These are phyloP conservation scores for Macrophomina tecta DNA, from an alignment of 2,329 filamentous ascomycete species.

Conservation along the genomic window DNA sequence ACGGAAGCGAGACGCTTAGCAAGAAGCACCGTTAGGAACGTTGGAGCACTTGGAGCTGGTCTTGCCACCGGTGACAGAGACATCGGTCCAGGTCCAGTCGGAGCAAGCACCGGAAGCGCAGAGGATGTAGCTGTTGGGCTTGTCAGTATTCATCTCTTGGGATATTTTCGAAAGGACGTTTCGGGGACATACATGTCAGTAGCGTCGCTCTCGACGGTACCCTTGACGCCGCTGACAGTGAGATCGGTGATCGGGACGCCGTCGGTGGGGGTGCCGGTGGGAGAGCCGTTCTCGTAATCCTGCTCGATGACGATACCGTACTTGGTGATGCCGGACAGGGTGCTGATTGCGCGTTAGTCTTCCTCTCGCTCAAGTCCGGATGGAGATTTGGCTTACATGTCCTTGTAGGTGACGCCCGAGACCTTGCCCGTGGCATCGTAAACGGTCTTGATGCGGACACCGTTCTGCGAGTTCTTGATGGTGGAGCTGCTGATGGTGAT, in stretches of 20 bases:
- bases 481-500: constrained; percentile 55
- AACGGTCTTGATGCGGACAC: constrained; percentile 62
- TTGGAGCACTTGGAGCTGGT: constrained; percentile 41
- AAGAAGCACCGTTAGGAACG: constrained; percentile 45
- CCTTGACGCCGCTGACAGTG: constrained; percentile 50
- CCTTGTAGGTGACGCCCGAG: constrained; percentile 53
- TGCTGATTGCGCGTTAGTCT: constrained; percentile 19
- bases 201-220: constrained; percentile 41
- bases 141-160: too few relatives aligned
- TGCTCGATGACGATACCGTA: constrained; percentile 61
- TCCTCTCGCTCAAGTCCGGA: too few relatives aligned
- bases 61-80: constrained; percentile 48
- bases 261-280: constrained; percentile 53
- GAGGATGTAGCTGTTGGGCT: constrained; percentile 52
- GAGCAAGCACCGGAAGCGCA: constrained; percentile 61
- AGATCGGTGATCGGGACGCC: constrained; percentile 56
- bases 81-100: constrained; percentile 61
- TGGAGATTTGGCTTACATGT: constrained; percentile 40
- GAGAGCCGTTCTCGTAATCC: constrained; percentile 57
- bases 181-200: constrained; percentile 40
- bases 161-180: too few relatives aligned
- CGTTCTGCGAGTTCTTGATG: constrained; percentile 57
- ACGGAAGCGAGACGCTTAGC: constrained; percentile 33
- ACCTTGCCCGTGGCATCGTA: constrained; percentile 60
- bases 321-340: constrained; percentile 50